These are phyloP conservation scores for Colletotrichum salicis DNA, from an alignment of 2,329 filamentous ascomycete genomes.

Conservation along the genomic window DNA sequence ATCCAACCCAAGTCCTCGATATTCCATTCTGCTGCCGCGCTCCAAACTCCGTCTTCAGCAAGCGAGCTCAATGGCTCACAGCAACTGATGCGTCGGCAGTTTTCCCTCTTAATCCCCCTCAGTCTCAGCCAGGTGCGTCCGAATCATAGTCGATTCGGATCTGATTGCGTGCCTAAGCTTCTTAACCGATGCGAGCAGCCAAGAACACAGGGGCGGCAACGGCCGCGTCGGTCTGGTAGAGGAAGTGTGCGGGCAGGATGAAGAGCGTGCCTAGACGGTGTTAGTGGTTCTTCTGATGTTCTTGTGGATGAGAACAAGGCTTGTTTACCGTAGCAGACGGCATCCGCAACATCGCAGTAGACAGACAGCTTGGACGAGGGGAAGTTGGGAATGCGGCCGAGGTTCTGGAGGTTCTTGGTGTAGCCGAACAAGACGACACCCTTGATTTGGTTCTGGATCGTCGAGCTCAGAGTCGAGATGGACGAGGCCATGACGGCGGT, in stretches of 20 bases:
- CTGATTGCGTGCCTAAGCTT: background rate
- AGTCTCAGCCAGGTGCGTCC: background rate
- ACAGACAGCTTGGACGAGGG: slow-evolving; percentile 47
- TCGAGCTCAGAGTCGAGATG: slow-evolving; percentile 46
- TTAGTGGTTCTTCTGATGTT: background rate
- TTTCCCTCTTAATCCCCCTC: background rate
- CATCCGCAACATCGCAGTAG: slow-evolving; percentile 50
- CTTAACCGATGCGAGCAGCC: slow-evolving; percentile 35
- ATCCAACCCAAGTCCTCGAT: background rate
- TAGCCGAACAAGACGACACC: slow-evolving; percentile 53
- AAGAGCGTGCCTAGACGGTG: slow-evolving; percentile 42
- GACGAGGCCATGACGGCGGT: slow-evolving; percentile 55
- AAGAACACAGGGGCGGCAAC: slow-evolving; percentile 41
- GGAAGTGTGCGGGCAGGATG: slow-evolving; percentile 48
- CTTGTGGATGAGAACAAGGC: background rate
- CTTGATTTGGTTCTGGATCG: slow-evolving; percentile 48
- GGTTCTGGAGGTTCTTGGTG: slow-evolving; percentile 55
- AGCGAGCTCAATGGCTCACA: no score
- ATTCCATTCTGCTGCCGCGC: background rate
- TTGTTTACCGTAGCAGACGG: slow-evolving; percentile 45
- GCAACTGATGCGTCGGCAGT: no score
- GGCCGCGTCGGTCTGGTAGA: slow-evolving; percentile 40
- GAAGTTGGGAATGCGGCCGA: slow-evolving; percentile 51
- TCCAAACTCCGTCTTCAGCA: background rate
- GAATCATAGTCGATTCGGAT: no score